These are phyloP conservation scores for Mollisiaceae sp. DNA, from an alignment of 2,329 filamentous ascomycete genomes.

Conservation along the genomic window DNA sequence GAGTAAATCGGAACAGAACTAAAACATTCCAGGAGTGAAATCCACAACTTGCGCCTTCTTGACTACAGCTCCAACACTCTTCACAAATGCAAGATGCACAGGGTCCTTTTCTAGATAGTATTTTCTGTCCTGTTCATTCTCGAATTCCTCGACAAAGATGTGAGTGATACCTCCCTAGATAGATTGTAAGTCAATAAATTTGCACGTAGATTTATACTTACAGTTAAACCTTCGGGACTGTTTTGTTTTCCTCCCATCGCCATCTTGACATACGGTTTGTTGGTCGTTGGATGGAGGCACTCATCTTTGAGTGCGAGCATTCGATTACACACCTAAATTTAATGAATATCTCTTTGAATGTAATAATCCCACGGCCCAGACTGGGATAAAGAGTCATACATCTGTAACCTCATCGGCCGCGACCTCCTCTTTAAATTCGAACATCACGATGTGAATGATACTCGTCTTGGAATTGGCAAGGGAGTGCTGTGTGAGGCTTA, in stretches of 20 bases:
- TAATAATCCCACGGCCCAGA: too few relatives aligned
- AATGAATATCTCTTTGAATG: background rate
- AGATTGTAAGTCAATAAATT: background rate
- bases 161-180: slow-evolving; percentile 66
- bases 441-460: slow-evolving; percentile 69
- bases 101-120: slow-evolving; percentile 72
- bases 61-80: slow-evolving; percentile 52
- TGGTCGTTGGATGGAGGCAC: slow-evolving; percentile 62
- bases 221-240: slow-evolving; percentile 62
- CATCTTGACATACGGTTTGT: slow-evolving; percentile 63
- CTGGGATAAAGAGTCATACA: slow-evolving; percentile 47
- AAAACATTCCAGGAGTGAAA: slow-evolving; percentile 58
- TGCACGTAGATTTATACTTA: slow-evolving; percentile 41
- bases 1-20: too few relatives aligned
- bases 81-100: slow-evolving; percentile 62
- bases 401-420: slow-evolving; percentile 55
- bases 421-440: slow-evolving; percentile 63
- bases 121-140: slow-evolving; percentile 65
- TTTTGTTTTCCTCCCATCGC: slow-evolving; percentile 65
- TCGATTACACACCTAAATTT: slow-evolving; percentile 53
- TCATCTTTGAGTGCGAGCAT: slow-evolving; percentile 61
- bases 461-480: slow-evolving; percentile 43
- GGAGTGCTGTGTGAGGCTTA: background rate
- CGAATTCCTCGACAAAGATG: slow-evolving; percentile 70
- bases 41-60: slow-evolving; percentile 62